Evolutionary conservation across 768 basidiomycete species (phyloP).

Genomic region (Leccinum longicurvipes): DNA sequence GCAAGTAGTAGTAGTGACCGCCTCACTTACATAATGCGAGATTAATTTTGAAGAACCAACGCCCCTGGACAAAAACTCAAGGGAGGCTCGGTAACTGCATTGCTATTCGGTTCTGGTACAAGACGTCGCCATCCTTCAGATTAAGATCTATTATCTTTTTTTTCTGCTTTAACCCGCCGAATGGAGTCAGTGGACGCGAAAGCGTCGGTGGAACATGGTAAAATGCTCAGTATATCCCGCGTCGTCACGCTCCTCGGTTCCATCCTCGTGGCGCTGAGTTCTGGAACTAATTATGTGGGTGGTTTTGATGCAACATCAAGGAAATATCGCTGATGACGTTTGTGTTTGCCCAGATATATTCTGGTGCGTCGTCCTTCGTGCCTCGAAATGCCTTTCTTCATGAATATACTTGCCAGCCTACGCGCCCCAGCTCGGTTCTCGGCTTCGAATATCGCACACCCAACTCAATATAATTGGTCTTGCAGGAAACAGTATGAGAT

Average conservation of each 20-base stretch:
- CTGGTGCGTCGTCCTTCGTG: constrained; percentile 17
- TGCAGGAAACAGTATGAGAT: constrained; percentile 63
- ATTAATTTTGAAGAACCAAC: no score
- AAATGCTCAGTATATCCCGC: constrained; percentile 38
- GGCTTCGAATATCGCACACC: constrained; percentile 73
- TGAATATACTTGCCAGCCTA: constrained; percentile 51
- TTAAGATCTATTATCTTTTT: neutral
- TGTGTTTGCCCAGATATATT: constrained; percentile 23
- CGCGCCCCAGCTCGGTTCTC: constrained; percentile 80
- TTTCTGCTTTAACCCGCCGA: neutral
- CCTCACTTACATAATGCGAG: no score
- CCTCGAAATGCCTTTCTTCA: neutral
- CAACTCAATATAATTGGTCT: constrained; percentile 77
- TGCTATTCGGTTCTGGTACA: neutral
- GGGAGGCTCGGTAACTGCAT: neutral
- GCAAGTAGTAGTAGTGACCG: no score
- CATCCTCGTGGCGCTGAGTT: constrained; percentile 56
- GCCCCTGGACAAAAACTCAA: no score
- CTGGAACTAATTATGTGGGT: constrained; percentile 76
- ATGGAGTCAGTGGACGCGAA: constrained; percentile 10
- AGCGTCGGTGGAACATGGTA: constrained; percentile 23
- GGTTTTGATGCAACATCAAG: neutral
- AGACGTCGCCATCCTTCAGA: neutral
- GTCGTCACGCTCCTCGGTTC: constrained; percentile 51
- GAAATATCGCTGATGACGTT: neutral